Evolutionary conservation across 148 eudicot species (phyloP), one percentile per base, ranked within the genome.

Genomic region (Bassia scoparia): DNA sequence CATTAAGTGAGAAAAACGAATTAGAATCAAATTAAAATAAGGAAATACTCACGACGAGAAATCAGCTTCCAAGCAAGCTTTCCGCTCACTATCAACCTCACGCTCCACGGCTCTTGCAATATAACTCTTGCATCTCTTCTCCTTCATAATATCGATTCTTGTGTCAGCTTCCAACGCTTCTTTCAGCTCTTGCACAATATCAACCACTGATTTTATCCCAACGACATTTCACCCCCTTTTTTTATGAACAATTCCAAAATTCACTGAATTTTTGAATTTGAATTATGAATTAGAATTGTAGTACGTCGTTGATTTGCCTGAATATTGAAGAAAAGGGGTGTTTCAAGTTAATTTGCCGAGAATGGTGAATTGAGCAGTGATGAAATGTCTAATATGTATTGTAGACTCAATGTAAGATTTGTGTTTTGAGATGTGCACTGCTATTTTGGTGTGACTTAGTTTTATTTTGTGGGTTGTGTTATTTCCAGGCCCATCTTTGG

Each of bases 1-100:
- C 46, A 41, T 41, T 41, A 41, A 41, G 46, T 41, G 46, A 11
- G n/a, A 31, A 31, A 11, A 34, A 31, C 5, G 31, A 60, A 14
- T 30, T 31, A 6, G 17, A 5, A 24, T 41, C 7, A 61, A 31
- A 7, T 50, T 17, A 27, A 48, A 18, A 44, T 7, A 30, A 16
- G 33, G n/a, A 50, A 34, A 35, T 50, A 5, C 99, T 96, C 99
- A 12, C 99, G 94, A 61, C 99, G 99, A 76, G 99, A 96, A 74
- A 96, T 96, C 92, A 7, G 97, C 96, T 80, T 96, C 99, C 99
- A 96, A 77, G 99, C 97, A 50, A n/a, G 99, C 88, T 82, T 96
- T 97, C 3, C 99, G 97, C 72, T 96, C 99, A 23, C n/a, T n/a
- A n/a, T 97, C 96, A 46, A 96, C 99, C 44, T 96, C 97, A 31